Conservation (phyloP, 164 flowering plant species). For the Warburgia ugandensis region DNA sequence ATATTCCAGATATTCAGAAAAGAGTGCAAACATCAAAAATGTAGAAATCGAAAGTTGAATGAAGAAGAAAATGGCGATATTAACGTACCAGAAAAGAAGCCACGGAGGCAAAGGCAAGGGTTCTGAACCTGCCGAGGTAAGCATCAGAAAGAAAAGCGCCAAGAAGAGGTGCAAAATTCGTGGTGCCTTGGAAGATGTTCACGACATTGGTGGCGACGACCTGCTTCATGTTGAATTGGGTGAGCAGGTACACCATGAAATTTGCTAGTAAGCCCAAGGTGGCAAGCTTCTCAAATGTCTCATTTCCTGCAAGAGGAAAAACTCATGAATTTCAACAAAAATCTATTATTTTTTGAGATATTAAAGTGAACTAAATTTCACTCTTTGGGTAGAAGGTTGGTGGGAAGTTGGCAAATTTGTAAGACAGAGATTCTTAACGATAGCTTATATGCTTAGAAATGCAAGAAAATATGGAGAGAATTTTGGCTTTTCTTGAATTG, state of each 20-base stretch:
- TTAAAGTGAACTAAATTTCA: no score
- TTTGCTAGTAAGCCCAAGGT: conserved; percentile 52
- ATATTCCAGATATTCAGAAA: no score
- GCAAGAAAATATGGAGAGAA: no score
- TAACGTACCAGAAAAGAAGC: conserved; percentile 43
- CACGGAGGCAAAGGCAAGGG: conserved; percentile 46
- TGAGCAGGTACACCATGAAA: conserved; percentile 52
- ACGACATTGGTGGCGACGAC: conserved; percentile 43
- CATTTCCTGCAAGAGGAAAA: conserved; percentile 81
- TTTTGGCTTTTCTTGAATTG: no score
- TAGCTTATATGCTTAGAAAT: no score
- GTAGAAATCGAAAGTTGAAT: neutral
- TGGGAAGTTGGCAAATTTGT: no score
- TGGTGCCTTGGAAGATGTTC: conserved; percentile 49
- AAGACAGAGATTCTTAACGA: no score
- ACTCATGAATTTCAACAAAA: no score
- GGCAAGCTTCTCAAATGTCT: conserved; percentile 79
- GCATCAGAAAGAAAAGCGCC: conserved; percentile 76
- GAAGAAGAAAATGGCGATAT: neutral
- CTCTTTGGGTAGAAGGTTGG: no score
- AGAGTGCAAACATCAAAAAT: no score
- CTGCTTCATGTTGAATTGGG: conserved; percentile 47
- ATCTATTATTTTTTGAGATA: no score
- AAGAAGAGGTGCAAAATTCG: conserved; percentile 42
- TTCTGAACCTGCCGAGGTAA: conserved; percentile 53